A percentile compares a stretch with the other conserved stretches of the same genome.
These are phyloP conservation scores for Drechslera avenae DNA, from an alignment of 2,329 filamentous ascomycete species.

Conservation along the genomic window DNA sequence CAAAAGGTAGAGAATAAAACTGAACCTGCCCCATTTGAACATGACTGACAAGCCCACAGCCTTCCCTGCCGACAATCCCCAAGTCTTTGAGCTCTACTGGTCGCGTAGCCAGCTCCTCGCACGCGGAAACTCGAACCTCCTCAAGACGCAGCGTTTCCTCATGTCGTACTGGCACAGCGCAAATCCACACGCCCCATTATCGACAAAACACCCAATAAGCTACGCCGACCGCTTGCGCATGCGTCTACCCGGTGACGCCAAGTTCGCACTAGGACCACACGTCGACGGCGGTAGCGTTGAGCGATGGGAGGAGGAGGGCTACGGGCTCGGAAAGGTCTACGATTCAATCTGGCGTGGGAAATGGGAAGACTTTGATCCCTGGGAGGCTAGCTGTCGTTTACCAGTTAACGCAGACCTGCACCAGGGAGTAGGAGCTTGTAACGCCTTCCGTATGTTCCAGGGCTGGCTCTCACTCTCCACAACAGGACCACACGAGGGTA, in stretches of 20 bases:
- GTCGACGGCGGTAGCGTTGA: slow-evolving; percentile 59
- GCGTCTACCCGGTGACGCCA: slow-evolving; percentile 60
- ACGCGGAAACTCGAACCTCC: slow-evolving; percentile 54
- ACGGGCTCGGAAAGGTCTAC: slow-evolving; percentile 69
- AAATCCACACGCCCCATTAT: slow-evolving; percentile 51
- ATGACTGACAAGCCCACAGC: slow-evolving; percentile 37
- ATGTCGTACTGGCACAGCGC: slow-evolving; percentile 57
- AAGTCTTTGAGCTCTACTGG: slow-evolving; percentile 60
- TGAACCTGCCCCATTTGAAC: background rate
- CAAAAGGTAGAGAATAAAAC: slow-evolving; percentile 39
- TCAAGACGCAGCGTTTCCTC: slow-evolving; percentile 54
- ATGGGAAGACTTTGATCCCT: slow-evolving; percentile 85
- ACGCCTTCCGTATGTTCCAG: slow-evolving; percentile 86
- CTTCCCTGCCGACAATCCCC: slow-evolving; percentile 55
- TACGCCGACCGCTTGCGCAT: slow-evolving; percentile 58
- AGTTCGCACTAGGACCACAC: slow-evolving; percentile 62
- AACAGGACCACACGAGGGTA: slow-evolving; percentile 76
- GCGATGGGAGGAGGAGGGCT: slow-evolving; percentile 65
- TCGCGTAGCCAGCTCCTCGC: slow-evolving; percentile 54
- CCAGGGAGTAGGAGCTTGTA: slow-evolving; percentile 79
- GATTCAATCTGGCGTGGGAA: slow-evolving; percentile 71
- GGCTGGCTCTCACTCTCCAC: slow-evolving; percentile 83
- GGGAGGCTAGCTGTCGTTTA: slow-evolving; percentile 74
- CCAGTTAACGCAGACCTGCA: slow-evolving; percentile 75
- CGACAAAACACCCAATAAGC: slow-evolving; percentile 53